Base-by-base conservation (phyloP, 805 yeast genomes). In the Ogataea glucozyma region DNA sequence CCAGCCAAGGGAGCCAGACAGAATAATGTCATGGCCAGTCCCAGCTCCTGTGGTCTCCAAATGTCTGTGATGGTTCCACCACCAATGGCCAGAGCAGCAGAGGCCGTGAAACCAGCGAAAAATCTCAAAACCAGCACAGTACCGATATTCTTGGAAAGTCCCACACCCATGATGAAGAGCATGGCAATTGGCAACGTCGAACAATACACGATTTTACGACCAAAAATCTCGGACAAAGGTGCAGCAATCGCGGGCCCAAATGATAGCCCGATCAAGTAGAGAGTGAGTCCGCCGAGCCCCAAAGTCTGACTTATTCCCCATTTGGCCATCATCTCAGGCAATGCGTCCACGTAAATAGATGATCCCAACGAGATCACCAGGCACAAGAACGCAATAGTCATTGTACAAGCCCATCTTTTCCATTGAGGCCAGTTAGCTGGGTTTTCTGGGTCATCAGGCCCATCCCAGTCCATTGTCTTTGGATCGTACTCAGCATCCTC, bases 61-160 rank as follows among this genome's bases (percentile, higher is more conserved):
- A 88, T 64, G 65, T 88, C 96, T 41, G 82, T 69, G 48, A 88
- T 78, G 4, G 93, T 81, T 49, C 96, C 97, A 40, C 90, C 88
- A 10, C 88, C 91, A 51, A 86, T 79, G 8, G 95, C 83, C 66
- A 88, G 71, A 2, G 90, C 88, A 3, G 93, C 95, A 1, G 90
- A 81, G 1, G 93, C 88, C 37, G 83, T 73, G 21, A 83, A 71
- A 1, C 95, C 95, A 16, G 84, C 70, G 54, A 88, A 77, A 57
- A 85, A 85, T 53, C 96, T 67, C 33, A 86, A 69, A 4, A 88
- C 81, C 36, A 88, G 65, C 21, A 85, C 70, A 9, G 76, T 69
- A 44, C 78, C 70, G 51, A 85, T 81, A 51, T 83, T 79, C 26
- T 71, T 64, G 1, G 87, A 72, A 44, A 82, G 66, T 27, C 85